Base-by-base conservation (phyloP, 805 yeast genomes). In the Teunomyces panamensis region DNA sequence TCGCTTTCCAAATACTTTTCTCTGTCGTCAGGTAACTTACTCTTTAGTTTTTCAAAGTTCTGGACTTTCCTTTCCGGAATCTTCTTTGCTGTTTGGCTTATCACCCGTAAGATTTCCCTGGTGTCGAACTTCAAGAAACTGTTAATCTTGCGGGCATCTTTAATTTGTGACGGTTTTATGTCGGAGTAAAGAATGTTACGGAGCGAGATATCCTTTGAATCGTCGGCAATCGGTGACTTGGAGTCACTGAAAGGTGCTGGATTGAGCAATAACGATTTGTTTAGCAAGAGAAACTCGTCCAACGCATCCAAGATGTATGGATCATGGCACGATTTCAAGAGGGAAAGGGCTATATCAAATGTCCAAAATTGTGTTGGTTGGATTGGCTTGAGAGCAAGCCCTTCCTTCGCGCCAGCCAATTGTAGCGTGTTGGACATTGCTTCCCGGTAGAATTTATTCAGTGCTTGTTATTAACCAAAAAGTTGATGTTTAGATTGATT, bases 101-200 rank as follows among this genome's bases (percentile, higher is more conserved):
- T 67, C 3, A 81, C 64, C 55, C 85, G 71, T n/a, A 79, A 62
- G 1, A 73, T 68, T 54, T 84, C 87, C 6, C 63, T 50, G 13
- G 58, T 56, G 53, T 76, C 76, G 4, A 81, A 47, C 0, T 65
- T 54, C 28, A 83, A 60, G 2, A 65, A 16, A 1, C 65, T 53
- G 2, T 80, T 58, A 29, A 83, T 56, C 13, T 65, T 67, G 4
- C 57, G 50, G 4, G 84, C 79, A 45, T 67, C 69, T 11, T 67
- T 58, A 35, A 69, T 64, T 39, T 68, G 65, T 4, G 51, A 54
- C 14, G 67, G 57, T 1, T 71, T 62, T 17, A 73, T 61, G 29
- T 65, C 61, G 2, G 70, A 58, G 54, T 71, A 74, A 9, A 66
- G 58, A 6, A 70, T 58, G 16, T 72, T 74, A 45, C 83, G 69